Evolutionary conservation across 2,329 filamentous ascomycete species (phyloP).

Genomic region (Cordyceps cicadae): DNA sequence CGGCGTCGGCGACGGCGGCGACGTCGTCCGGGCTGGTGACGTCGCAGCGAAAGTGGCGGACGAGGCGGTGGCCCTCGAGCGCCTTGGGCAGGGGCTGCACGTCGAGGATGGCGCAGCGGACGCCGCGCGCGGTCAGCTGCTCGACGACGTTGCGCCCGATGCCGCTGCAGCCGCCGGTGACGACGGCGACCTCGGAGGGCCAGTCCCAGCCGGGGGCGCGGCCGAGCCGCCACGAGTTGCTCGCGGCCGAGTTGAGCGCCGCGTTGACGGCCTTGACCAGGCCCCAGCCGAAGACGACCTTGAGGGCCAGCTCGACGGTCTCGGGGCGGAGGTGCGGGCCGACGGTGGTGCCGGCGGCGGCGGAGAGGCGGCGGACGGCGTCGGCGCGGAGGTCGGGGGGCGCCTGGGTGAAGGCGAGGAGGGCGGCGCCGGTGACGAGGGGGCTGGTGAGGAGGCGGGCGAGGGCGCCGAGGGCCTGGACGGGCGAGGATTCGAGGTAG

Average conservation of each 20-base stretch:
- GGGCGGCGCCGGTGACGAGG: constrained; percentile 14
- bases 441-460: constrained; percentile 13
- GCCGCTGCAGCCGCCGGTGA: constrained; percentile 61
- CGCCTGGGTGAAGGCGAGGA: constrained; percentile 11
- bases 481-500: constrained; percentile 14
- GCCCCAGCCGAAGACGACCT: constrained; percentile 10
- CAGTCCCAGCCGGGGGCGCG: constrained; percentile 42
- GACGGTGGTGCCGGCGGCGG: not conserved
- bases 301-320: constrained; percentile 5
- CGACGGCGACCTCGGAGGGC: constrained; percentile 54
- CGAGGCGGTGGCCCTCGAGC: constrained; percentile 31
- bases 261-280: constrained; percentile 6
- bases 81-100: constrained; percentile 24
- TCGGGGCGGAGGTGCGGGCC: constrained; percentile 6
- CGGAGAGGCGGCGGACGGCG: constrained; percentile 8
- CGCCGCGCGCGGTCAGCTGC: constrained; percentile 47
- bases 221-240: constrained; percentile 7
- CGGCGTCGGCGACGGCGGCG: constrained; percentile 33
- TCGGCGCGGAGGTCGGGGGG: constrained; percentile 9
- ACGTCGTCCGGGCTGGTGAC: constrained; percentile 47
- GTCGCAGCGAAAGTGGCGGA: constrained; percentile 58
- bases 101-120: constrained; percentile 60
- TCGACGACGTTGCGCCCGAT: constrained; percentile 56
- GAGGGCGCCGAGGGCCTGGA: constrained; percentile 10
- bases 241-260: constrained; percentile 4